These are phyloP conservation scores for Phialocephala subalpina DNA, from an alignment of 2,329 filamentous ascomycete genomes.

Conservation along the genomic window DNA sequence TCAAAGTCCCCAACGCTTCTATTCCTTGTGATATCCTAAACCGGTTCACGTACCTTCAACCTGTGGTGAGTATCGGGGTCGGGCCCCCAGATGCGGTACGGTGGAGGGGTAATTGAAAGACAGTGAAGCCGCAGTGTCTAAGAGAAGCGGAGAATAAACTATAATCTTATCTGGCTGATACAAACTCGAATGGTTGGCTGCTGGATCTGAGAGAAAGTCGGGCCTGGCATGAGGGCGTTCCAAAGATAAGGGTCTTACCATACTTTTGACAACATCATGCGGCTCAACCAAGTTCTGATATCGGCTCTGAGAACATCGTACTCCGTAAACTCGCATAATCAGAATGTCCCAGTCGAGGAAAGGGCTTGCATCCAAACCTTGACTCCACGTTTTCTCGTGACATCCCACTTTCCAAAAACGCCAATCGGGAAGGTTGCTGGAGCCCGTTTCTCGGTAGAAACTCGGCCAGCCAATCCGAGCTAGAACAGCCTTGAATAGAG, in stretches of 20 bases:
- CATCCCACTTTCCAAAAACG: conserved; percentile 9
- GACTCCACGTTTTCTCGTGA: background rate
- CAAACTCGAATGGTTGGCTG: conserved; percentile 17
- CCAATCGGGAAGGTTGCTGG: conserved; percentile 4
- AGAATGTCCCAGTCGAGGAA: background rate
- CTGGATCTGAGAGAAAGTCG: background rate
- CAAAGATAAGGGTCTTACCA: conserved; percentile 1
- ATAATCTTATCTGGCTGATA: conserved; percentile 16
- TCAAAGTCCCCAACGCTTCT: too few relatives aligned
- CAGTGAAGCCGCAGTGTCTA: conserved; percentile 1
- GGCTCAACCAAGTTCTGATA: background rate
- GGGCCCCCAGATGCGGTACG: background rate
- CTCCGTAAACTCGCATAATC: background rate
- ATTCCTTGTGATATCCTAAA: too few relatives aligned
- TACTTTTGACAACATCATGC: background rate
- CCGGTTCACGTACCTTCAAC: background rate
- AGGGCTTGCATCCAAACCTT: background rate
- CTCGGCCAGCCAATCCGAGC: conserved; percentile 19
- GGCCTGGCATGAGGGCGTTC: background rate
- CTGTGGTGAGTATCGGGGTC: background rate
- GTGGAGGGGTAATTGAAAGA: background rate
- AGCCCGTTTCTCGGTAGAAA: background rate
- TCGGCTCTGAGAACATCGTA: background rate
- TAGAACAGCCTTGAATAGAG: conserved; percentile 23
- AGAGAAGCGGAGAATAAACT: conserved; percentile 8